Percentiles rank a stretch among this genome's conserved stretches.
Evolutionary conservation across 2,329 filamentous ascomycete species (phyloP).

Genomic region (Blastomyces emzantsi): DNA sequence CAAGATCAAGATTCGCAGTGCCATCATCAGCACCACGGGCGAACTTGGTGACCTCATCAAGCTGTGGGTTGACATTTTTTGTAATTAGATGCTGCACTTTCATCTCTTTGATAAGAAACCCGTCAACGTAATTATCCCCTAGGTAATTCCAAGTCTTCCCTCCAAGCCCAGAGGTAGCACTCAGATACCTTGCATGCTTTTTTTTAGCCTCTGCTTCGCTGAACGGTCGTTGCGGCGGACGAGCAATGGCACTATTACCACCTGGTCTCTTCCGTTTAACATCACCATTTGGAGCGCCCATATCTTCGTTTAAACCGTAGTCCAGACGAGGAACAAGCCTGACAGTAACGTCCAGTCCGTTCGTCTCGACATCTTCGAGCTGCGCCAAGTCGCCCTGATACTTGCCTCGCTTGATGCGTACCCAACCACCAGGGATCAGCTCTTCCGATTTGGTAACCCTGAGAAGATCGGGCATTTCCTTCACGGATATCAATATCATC

Average conservation of each 20-base stretch:
- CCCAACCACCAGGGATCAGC: slow-evolving; percentile 81
- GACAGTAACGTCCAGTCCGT: slow-evolving; percentile 79
- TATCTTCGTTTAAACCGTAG: slow-evolving; percentile 80
- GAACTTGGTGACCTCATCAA: slow-evolving; percentile 95
- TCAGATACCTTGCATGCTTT: slow-evolving; percentile 59
- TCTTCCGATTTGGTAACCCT: slow-evolving; percentile 78
- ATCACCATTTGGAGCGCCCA: slow-evolving; percentile 45
- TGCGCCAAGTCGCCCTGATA: slow-evolving; percentile 87
- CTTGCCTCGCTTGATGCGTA: slow-evolving; percentile 72
- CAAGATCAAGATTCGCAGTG: slow-evolving; percentile 84
- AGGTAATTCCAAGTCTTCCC: slow-evolving; percentile 74
- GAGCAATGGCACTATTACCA: slow-evolving; percentile 47
- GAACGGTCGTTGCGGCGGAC: slow-evolving; percentile 82
- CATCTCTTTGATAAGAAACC: slow-evolving; percentile 88
- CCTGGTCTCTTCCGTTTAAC: slow-evolving; percentile 69
- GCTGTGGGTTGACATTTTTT: slow-evolving; percentile 81
- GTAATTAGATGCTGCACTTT: slow-evolving; percentile 79
- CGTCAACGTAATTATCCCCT: slow-evolving; percentile 82
- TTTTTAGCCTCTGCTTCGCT: slow-evolving; percentile 90
- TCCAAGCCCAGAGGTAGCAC: slow-evolving; percentile 44
- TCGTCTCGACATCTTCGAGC: slow-evolving; percentile 85
- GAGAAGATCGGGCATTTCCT: slow-evolving; percentile 96
- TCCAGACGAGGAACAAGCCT: slow-evolving; percentile 84
- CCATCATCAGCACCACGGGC: slow-evolving; percentile 82
- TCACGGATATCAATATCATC: slow-evolving; percentile 82